Percentiles rank a stretch among this genome's conserved stretches.
These are phyloP conservation scores for Urostyla sp. DNA, from an alignment of 73 alveolate species.

Conservation along the genomic window DNA sequence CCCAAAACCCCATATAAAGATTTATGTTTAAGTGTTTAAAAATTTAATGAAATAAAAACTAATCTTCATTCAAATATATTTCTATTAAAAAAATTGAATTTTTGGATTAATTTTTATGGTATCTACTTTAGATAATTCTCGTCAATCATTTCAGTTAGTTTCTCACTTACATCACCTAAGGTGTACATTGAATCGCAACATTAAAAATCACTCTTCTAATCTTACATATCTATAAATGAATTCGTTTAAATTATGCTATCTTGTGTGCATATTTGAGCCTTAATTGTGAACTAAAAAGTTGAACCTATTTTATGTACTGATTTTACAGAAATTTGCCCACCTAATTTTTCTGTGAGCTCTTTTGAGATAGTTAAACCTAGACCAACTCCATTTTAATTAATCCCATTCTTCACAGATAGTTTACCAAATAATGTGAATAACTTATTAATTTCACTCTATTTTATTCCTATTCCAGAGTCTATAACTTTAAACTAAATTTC, in stretches of 20 bases:
- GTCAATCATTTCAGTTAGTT: background rate
- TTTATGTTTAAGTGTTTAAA: too few relatives aligned
- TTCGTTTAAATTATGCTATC: background rate
- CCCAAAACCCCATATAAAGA: too few relatives aligned
- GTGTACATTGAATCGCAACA: background rate
- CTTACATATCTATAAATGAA: background rate
- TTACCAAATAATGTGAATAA: slow-evolving; percentile 11
- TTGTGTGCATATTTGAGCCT: background rate
- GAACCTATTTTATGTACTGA: background rate
- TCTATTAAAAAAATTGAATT: too few relatives aligned
- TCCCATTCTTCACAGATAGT: background rate
- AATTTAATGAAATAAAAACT: too few relatives aligned
- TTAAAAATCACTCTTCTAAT: background rate
- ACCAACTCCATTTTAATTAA: background rate
- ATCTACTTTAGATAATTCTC: background rate
- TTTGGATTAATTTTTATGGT: background rate
- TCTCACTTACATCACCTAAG: background rate
- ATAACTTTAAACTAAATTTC: slow-evolving; percentile 25
- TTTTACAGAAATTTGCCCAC: slow-evolving; percentile 5
- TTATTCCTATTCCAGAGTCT: background rate
- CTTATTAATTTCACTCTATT: background rate
- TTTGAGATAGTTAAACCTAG: slow-evolving; percentile 2
- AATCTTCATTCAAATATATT: too few relatives aligned
- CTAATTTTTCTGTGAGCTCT: background rate
- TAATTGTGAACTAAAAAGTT: slow-evolving; percentile 9